Evolutionary conservation across 208 protist species (phyloP), one percentile per base, ranked within the genome.

Genomic region (Naegleria fowleri): DNA sequence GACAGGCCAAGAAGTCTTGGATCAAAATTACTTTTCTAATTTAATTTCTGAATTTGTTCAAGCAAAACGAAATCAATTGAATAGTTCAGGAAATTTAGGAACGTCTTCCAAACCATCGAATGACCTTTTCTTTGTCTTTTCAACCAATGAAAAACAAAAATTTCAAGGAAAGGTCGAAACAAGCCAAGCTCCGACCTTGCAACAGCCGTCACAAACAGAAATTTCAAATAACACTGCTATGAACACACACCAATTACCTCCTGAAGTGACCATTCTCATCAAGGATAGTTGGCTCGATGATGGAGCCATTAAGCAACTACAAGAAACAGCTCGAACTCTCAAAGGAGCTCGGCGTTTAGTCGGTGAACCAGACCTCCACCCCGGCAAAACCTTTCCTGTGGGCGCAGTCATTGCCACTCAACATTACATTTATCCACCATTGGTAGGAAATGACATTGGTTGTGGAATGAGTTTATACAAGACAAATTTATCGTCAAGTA

Each of bases 281-380:
- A 51, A 88, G 25, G 43, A 88, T 22, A 29, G 29, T 67, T 88
- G 40, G 40, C 25, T 88, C 0, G 85, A 88, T 36, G 85, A 88
- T 88, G 41, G 15, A 59, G 85, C 85, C 6, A 59, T 88, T 22
- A 88, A 88, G 39, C 85, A 88, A 88, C 19, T 88, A 15, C 0
- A 88, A 7, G 2, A 16, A 39, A 25, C 9, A 15, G 40, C 85
- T 43, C 41, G 48, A 39, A 38, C 43, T 39, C 22, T 88, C 1
- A 59, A 58, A 6, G 6, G 22, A 36, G 85, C 59, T 40, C 0
- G n/a, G 39, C 39, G 48, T 19, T 5, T 29, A 7, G 19, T 59
- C 7, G 85, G 85, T 19, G 9, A 43, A 38, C 85, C 85, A 39
- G 85, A 88, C 48, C 33, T 88, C 15, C 85, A 88, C 22, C 85